Evolutionary conservation across 768 basidiomycete genomes (phyloP), one percentile per base, ranked within the genome.

Genomic region (Chlorophyllum brunneum): DNA sequence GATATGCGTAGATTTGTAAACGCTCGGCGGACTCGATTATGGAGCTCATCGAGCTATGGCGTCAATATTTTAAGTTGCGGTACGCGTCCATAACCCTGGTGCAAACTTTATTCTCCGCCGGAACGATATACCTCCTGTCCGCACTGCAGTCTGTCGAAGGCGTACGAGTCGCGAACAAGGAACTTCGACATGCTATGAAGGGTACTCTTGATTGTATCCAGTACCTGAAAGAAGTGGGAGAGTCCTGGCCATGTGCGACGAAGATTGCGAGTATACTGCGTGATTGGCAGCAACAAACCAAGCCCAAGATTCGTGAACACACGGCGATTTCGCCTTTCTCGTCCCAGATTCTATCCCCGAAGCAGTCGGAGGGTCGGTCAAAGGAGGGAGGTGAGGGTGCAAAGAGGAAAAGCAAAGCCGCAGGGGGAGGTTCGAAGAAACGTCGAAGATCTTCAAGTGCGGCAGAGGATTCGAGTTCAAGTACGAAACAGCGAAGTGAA

Each of bases 21-120:
- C 70, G 75, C 20, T 77, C 80, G 0, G 77, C 79, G 1, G 75
- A 79, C 54, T 77, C 79, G 50, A 80, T 80, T 54, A 77, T 82
- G 67, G 73, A 77, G n/a, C 65, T 79, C 5, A 66, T 77, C 8
- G 67, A 64, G 3, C 73, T 73, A 2, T 83, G 77, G 76, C 73
- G 76, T 29, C 59, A 65, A 9, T 70, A 76, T n/a, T 83, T 83
- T 57, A 70, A 71, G 0, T 67, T 85, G 16, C 79, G 82, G 20
- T 83, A 76, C 57, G 70, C 71, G n/a, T 79, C 81, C 3, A 74
- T 83, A 53, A 80, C 80, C 10, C 65, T 81, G 34, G 71, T 79
- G 16, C 83, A 85, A 62, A 72, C 76, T 29, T 67, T 77, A 16
- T 85, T 83, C 65, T 77, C 78, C 4, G 80, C 82, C 1, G 83